Evolutionary conservation across 176 grass and related monocot genomes (phyloP).

Genomic region (Stipa capillata): DNA sequence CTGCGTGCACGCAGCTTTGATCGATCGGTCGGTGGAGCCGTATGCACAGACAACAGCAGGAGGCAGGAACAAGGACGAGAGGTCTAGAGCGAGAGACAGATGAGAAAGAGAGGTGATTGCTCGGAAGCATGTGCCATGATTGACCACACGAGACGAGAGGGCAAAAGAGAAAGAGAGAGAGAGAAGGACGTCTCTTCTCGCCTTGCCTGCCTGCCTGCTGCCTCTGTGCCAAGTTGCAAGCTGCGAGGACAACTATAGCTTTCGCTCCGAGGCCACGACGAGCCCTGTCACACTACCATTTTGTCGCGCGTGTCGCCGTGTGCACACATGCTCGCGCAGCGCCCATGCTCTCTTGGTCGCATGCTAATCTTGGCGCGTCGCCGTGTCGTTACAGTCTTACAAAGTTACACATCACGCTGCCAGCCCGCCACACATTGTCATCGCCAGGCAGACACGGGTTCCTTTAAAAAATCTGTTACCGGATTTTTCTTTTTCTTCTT

Average conservation of each 20-base stretch:
- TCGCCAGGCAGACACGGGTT: too few species aligned
- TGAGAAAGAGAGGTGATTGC: slow-evolving; percentile 6
- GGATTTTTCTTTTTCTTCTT: neutral
- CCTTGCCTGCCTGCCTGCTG: neutral
- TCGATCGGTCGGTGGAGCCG: too few species aligned
- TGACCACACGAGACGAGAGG: slow-evolving; percentile 7
- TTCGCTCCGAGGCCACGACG: neutral
- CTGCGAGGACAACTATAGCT: neutral
- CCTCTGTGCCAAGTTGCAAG: neutral
- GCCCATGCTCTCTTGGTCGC: neutral
- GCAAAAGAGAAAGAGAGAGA: neutral
- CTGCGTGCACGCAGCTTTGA: too few species aligned
- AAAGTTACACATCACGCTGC: neutral
- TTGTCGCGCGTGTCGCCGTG: neutral
- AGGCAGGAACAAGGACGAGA: neutral
- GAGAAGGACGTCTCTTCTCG: neutral
- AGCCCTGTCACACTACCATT: neutral
- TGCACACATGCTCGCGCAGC: too few species aligned
- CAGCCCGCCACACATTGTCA: neutral
- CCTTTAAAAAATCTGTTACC: too few species aligned
- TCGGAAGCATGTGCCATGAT: slow-evolving; percentile 21
- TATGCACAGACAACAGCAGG: too few species aligned
- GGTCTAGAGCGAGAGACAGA: neutral
- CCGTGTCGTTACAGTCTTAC: neutral
- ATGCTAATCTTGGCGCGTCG: neutral